Base-by-base conservation (phyloP, 192 early-diverging fungal species). In the Coemansia reversa region DNA sequence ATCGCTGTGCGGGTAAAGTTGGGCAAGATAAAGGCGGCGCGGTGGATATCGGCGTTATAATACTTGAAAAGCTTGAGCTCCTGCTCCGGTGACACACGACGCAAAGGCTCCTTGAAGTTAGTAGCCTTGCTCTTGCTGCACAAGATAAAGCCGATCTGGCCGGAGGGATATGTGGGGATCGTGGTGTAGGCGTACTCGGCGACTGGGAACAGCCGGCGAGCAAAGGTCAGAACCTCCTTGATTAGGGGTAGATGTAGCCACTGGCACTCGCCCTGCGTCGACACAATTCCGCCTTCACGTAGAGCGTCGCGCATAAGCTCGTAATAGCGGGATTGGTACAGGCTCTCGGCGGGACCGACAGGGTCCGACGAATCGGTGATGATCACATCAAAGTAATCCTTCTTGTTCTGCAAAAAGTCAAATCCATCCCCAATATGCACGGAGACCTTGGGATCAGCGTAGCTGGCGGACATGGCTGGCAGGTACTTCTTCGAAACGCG, bases 311-410 rank as follows among this genome's bases (percentile, higher is more conserved):
- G 86, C 92, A 99, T 93, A 61, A 99, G 85, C 73, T 94, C 86
- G 81, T 92, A 99, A 83, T 94, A 99, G 55, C 87, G 86, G 64
- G 90, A 86, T 75, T 91, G 89, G 85, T 95, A 99, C 76, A 99
- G 85, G 50, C 89, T 88, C 69, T 93, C 96, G 52, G 97, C 97
- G 22, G 97, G 97, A 22, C 96, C 96, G 66, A 96, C 95, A 39
- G 97, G 97, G 68, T 99, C 97, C 9, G 95, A 97, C 28, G 93
- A 93, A 65, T 99, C 97, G 59, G 96, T 99, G 84, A 99, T 99
- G 75, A 99, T 99, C 30, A 97, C 92, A 74, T 99, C 97, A 81
- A 92, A 99, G 64, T 85, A 79, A 60, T 91, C 86, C 55, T 82
- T 81, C 83, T 96, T 91, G 81, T 92, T 89, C 81, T 91, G 85